phyloP scores from a whole-genome alignment of 1,284 basidiomycete species.

The Puccinia coronata region DNA sequence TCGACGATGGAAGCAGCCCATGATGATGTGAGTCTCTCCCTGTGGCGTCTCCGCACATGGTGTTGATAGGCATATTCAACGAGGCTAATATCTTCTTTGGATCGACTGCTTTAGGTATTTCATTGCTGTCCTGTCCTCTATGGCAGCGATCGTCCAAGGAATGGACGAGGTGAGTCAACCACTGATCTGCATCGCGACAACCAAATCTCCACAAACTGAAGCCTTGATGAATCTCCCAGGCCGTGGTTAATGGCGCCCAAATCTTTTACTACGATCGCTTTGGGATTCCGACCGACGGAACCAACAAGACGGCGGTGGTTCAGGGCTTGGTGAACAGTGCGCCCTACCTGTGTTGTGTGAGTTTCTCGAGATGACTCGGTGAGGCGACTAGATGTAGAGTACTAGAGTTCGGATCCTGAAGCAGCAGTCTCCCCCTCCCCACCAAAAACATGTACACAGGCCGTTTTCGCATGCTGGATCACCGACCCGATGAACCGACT shows the following conservation, averaged over 20 bases:
- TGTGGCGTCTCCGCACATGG: too few relatives aligned
- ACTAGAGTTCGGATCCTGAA: neutral
- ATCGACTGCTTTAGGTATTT: slow-evolving; percentile 51
- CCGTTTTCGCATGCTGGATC: slow-evolving; percentile 64
- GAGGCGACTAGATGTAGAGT: too few relatives aligned
- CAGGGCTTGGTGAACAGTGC: slow-evolving; percentile 74
- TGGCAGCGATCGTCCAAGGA: slow-evolving; percentile 58
- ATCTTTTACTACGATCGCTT: slow-evolving; percentile 41
- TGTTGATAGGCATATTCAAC: neutral
- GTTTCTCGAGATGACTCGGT: neutral
- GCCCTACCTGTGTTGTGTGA: slow-evolving; percentile 66
- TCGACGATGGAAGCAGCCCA: slow-evolving; percentile 40
- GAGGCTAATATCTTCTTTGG: too few relatives aligned
- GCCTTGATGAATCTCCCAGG: neutral
- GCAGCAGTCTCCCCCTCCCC: too few relatives aligned
- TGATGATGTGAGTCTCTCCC: slow-evolving; percentile 28
- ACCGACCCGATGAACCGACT: slow-evolving; percentile 71
- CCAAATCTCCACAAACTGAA: too few relatives aligned
- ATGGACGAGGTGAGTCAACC: slow-evolving; percentile 54
- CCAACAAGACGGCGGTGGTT: slow-evolving; percentile 58
- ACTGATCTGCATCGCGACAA: neutral
- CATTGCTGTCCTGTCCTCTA: slow-evolving; percentile 55
- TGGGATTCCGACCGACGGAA: slow-evolving; percentile 26
- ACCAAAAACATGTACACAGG: slow-evolving; percentile 5
- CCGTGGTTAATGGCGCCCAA: slow-evolving; percentile 45